phyloP scores from a whole-genome alignment of 106 monocot genomes.

The Iris macrosiphon region DNA sequence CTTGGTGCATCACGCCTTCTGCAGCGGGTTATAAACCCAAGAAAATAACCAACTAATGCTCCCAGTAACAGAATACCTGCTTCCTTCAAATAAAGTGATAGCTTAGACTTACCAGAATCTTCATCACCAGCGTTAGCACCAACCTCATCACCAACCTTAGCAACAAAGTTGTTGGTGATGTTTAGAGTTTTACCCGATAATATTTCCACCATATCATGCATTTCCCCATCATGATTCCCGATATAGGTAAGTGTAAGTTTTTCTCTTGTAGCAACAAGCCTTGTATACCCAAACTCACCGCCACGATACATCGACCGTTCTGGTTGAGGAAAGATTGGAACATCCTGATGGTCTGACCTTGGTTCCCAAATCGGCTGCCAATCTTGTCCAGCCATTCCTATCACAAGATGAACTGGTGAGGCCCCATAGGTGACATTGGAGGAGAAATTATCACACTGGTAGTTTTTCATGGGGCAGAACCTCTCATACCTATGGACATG shows the following conservation, averaged over 20 bases:
- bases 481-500: conserved; percentile 98
- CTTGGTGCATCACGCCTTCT: conserved; percentile 30
- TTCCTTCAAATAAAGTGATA: conserved; percentile 26
- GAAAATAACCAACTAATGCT: conserved; percentile 44
- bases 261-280: conserved; percentile 74
- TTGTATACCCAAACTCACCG: conserved; percentile 91
- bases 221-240: conserved; percentile 85
- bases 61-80: conserved; percentile 44
- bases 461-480: conserved; percentile 82
- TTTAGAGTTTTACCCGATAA: conserved; percentile 19
- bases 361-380: conserved; percentile 91
- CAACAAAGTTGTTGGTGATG: no score
- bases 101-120: not conserved
- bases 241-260: conserved; percentile 72
- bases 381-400: conserved; percentile 96
- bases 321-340: conserved; percentile 76
- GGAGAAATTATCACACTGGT: conserved; percentile 34
- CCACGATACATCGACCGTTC: conserved; percentile 76
- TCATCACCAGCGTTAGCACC: not conserved
- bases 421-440: conserved; percentile 21
- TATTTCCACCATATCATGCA: conserved; percentile 80
- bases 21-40: conserved; percentile 52
- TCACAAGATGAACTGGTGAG: conserved; percentile 71
- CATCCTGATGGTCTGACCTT: conserved; percentile 50
- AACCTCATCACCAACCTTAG: no score